phyloP scores from a whole-genome alignment of 106 monocot genomes.

The Vanilla planifolia region DNA sequence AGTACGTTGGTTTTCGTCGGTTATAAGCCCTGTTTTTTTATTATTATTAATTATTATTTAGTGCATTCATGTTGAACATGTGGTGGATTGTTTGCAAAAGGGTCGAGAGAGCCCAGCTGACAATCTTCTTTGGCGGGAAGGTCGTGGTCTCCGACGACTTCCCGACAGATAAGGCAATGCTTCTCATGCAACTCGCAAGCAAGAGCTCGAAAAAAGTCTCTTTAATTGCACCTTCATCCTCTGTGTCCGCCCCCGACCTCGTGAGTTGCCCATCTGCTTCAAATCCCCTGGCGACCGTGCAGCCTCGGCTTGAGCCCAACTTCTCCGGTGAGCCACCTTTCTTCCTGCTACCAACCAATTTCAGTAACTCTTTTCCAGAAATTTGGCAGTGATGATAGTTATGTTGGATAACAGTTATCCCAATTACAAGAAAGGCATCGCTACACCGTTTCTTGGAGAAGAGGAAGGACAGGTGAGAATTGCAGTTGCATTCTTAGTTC shows the following conservation, averaged over 20 bases:
- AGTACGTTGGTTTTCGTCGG: no score
- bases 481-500: neutral
- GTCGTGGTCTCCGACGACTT: slow-evolving; percentile 22
- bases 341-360: neutral
- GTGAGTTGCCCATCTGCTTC: neutral
- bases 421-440: slow-evolving; percentile 52
- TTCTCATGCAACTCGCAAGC: slow-evolving; percentile 20
- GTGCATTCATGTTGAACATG: neutral
- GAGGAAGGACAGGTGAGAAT: slow-evolving; percentile 62
- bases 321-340: slow-evolving; percentile 6
- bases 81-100: slow-evolving; percentile 5
- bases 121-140: slow-evolving; percentile 18
- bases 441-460: slow-evolving; percentile 85
- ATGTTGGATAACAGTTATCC: slow-evolving; percentile 28
- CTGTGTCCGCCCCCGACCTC: neutral
- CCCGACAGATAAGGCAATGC: slow-evolving; percentile 14
- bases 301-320: neutral
- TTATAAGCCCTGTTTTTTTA: no score
- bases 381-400: neutral
- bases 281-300: neutral
- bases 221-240: neutral
- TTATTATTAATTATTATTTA: neutral
- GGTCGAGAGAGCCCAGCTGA: slow-evolving; percentile 10
- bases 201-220: neutral
- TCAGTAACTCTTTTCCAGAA: neutral